Conservation (phyloP, 2,329 filamentous ascomycete genomes). For the Exophiala sideris region DNA sequence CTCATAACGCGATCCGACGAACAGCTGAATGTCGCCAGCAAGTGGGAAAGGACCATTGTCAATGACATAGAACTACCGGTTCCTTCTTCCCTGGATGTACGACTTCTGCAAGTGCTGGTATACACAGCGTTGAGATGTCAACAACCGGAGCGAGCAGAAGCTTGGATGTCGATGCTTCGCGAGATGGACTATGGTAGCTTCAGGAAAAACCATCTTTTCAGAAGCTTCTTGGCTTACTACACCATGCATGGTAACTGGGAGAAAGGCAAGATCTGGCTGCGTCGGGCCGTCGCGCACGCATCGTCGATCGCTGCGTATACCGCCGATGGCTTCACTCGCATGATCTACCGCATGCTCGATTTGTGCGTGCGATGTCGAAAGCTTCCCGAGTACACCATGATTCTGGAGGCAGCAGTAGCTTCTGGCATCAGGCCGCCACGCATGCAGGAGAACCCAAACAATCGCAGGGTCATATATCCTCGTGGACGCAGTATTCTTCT, state of each 20-base stretch:
- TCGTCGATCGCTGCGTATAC: slow-evolving; percentile 13
- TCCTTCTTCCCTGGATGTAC: slow-evolving; percentile 17
- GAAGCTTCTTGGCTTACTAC: slow-evolving; percentile 24
- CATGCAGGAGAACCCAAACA: slow-evolving; percentile 5
- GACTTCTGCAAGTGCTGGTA: slow-evolving; percentile 18
- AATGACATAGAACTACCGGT: slow-evolving; percentile 22
- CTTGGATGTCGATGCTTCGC: slow-evolving; percentile 20
- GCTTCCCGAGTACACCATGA: slow-evolving; percentile 20
- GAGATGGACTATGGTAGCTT: slow-evolving; percentile 14
- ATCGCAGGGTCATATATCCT: slow-evolving; percentile 10
- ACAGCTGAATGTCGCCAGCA: slow-evolving; percentile 10
- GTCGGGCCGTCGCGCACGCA: slow-evolving; percentile 17
- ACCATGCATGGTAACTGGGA: slow-evolving; percentile 21
- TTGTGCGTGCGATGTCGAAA: slow-evolving; percentile 25
- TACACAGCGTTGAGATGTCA: slow-evolving; percentile 19
- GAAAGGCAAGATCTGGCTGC: slow-evolving; percentile 23
- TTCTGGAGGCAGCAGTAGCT: slow-evolving; percentile 22
- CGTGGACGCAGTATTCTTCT: slow-evolving; percentile 17
- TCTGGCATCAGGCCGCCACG: slow-evolving; percentile 17
- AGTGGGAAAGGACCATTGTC: slow-evolving; percentile 19
- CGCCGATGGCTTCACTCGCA: slow-evolving; percentile 11
- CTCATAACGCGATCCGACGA: slow-evolving; percentile 11
- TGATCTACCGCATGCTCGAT: slow-evolving; percentile 27
- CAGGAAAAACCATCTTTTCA: slow-evolving; percentile 19
- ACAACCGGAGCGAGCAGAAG: slow-evolving; percentile 26